Evolutionary conservation across 192 early-diverging fungal species (phyloP).

Genomic region (Podila horticola): DNA sequence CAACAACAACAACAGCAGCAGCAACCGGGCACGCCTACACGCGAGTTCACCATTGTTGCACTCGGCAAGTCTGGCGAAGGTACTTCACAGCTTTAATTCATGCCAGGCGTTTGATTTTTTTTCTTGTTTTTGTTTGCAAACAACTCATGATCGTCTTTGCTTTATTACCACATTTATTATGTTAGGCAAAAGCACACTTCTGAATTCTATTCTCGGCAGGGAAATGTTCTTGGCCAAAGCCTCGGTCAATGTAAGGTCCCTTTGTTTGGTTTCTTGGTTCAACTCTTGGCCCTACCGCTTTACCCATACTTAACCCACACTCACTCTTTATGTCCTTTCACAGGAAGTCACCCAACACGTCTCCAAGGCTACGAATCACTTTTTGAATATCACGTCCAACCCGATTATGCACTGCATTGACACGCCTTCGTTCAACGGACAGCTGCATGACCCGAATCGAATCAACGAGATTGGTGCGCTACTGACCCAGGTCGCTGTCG

Average conservation of each 20-base stretch:
- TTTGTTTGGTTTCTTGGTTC: background rate
- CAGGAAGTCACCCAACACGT: slow-evolving; percentile 55
- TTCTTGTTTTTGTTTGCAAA: background rate
- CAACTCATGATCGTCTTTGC: background rate
- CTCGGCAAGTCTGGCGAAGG: slow-evolving; percentile 49
- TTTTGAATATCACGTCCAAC: slow-evolving; percentile 48
- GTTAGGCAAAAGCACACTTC: slow-evolving; percentile 57
- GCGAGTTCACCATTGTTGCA: slow-evolving; percentile 43
- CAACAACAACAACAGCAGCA: slow-evolving; percentile 11
- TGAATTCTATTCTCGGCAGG: slow-evolving; percentile 55
- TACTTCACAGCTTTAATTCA: background rate
- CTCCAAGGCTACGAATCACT: slow-evolving; percentile 31
- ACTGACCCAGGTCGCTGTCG: slow-evolving; percentile 24
- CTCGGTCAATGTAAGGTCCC: slow-evolving; percentile 48
- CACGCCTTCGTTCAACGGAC: slow-evolving; percentile 55
- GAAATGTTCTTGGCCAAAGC: slow-evolving; percentile 55
- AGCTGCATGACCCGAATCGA: slow-evolving; percentile 36
- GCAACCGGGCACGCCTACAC: slow-evolving; percentile 9
- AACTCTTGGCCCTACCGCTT: background rate
- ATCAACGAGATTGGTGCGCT: slow-evolving; percentile 36
- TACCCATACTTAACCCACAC: background rate
- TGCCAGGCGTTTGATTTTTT: background rate
- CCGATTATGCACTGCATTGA: slow-evolving; percentile 55
- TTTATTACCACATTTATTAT: background rate
- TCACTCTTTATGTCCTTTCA: background rate